A percentile compares a stretch with the other conserved stretches of the same genome.
These are phyloP conservation scores for Lanmaoa rubissima DNA, from an alignment of 768 basidiomycete genomes.

Conservation along the genomic window DNA sequence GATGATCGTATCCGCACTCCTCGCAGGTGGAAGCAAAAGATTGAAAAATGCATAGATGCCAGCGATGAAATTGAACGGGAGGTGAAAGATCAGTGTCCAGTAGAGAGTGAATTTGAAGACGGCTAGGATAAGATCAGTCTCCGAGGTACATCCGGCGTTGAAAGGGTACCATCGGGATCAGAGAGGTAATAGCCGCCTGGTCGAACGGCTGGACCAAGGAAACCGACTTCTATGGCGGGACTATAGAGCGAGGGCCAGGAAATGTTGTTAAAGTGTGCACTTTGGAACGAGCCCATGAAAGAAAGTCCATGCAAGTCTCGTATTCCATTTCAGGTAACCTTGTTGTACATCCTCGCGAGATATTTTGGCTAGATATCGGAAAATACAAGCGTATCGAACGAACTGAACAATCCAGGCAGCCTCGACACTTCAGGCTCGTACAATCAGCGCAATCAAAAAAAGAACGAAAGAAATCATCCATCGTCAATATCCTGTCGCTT, in stretches of 20 bases:
- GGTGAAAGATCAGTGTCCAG: constrained; percentile 47
- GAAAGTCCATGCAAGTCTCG: no score
- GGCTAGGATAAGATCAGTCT: constrained; percentile 25
- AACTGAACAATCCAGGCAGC: neutral
- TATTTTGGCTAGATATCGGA: neutral
- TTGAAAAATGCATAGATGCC: constrained; percentile 44
- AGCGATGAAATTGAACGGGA: constrained; percentile 39
- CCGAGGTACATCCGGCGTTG: no score
- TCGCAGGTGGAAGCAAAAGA: constrained; percentile 37
- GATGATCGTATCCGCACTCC: constrained; percentile 5
- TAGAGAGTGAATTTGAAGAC: constrained; percentile 47
- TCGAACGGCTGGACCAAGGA: constrained; percentile 26
- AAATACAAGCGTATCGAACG: neutral
- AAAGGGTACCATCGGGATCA: constrained; percentile 28
- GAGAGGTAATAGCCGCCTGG: constrained; percentile 37
- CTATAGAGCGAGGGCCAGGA: constrained; percentile 40
- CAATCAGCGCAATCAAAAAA: neutral
- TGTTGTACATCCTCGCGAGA: neutral
- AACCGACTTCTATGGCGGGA: constrained; percentile 34
- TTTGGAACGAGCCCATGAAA: neutral
- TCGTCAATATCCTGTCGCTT: constrained; percentile 17
- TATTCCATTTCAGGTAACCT: constrained; percentile 1
- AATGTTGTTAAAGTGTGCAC: constrained; percentile 19
- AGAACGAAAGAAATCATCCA: neutral
- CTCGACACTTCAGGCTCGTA: neutral